Base-by-base conservation (phyloP, 108 stramenopile genomes). In the Schizochytrium sp. region DNA sequence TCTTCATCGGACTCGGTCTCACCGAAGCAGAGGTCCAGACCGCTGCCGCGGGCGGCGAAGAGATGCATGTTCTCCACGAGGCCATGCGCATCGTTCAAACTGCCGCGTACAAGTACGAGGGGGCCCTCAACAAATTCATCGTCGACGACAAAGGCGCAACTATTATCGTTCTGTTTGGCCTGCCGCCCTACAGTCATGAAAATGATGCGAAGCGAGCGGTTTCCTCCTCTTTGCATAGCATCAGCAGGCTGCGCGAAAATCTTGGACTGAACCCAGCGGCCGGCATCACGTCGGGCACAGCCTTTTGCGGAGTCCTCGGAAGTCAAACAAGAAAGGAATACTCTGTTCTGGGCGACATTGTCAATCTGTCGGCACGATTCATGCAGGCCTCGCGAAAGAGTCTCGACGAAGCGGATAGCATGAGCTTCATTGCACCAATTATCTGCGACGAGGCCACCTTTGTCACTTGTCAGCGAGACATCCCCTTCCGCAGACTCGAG, bases 81-180 rank as follows among this genome's bases (percentile, higher is more conserved):
- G 92, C 91, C 47, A 69, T 94, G 87, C 59, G 72, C 23, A 87
- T 72, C 14, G 92, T 92, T 55, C 93, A 93, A 63, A 69, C 87
- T 25, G 63, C 93, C 5, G 91, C 93, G 10, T 94, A 94, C 92
- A 87, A 90, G 58, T 93, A 94, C 58, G 93, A 94, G 72, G 93
- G 93, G 51, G 60, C 88, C 53, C 90, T 94, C 28, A 92, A 93
- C 88, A 93, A 95, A 91, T 95, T 95, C 59, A 91, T 95, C 51
- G 91, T 94, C 44, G 94, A 95, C 71, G 94, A 95, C 92, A 95
- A 95, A 92, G 94, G 94, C 21, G 89, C 89, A 34, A 93, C 93
- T 41, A 60, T 93, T n/a, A 95, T 95, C 58, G 94, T 92, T 4
- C 92, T 92, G 59, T 95, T 92, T 63, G 94, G 93, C 45, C 89